Evolutionary conservation across 2,329 filamentous ascomycete species (phyloP).

Genomic region (Tolypocladium tundrense): DNA sequence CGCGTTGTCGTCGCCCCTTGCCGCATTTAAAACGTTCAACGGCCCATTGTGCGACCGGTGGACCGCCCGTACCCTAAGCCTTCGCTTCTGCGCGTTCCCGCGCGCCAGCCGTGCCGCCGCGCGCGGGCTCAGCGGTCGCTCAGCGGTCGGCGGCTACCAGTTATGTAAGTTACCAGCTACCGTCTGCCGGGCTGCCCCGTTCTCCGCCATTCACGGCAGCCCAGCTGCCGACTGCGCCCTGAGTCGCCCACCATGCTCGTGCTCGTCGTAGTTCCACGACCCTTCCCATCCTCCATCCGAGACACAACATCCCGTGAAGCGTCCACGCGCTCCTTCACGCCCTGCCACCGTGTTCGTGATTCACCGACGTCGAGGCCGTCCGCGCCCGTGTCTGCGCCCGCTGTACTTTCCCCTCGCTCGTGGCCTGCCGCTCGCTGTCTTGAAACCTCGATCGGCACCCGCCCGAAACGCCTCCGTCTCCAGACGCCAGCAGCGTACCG

Average conservation of each 20-base stretch:
- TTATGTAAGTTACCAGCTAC: too few relatives aligned
- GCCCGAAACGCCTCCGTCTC: background rate
- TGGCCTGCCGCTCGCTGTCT: background rate
- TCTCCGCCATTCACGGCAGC: too few relatives aligned
- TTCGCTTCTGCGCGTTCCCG: too few relatives aligned
- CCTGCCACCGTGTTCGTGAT: background rate
- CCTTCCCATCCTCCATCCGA: background rate
- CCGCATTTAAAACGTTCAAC: too few relatives aligned
- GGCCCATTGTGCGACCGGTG: too few relatives aligned
- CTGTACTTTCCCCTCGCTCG: background rate
- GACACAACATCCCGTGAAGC: background rate
- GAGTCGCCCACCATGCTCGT: background rate
- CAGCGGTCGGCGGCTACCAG: too few relatives aligned
- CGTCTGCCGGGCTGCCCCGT: too few relatives aligned
- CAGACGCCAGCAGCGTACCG: background rate
- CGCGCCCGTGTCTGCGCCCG: background rate
- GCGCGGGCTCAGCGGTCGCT: too few relatives aligned
- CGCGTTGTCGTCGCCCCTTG: too few relatives aligned
- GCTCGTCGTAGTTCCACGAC: too few relatives aligned
- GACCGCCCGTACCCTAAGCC: too few relatives aligned
- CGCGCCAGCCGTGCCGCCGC: too few relatives aligned
- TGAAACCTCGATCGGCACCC: background rate
- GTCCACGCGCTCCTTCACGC: background rate
- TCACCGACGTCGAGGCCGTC: background rate
- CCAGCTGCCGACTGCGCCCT: background rate